Percentiles rank a stretch among this genome's conserved stretches.
phyloP scores from a whole-genome alignment of 768 basidiomycete species.

The Hygrocybe coccinea region DNA sequence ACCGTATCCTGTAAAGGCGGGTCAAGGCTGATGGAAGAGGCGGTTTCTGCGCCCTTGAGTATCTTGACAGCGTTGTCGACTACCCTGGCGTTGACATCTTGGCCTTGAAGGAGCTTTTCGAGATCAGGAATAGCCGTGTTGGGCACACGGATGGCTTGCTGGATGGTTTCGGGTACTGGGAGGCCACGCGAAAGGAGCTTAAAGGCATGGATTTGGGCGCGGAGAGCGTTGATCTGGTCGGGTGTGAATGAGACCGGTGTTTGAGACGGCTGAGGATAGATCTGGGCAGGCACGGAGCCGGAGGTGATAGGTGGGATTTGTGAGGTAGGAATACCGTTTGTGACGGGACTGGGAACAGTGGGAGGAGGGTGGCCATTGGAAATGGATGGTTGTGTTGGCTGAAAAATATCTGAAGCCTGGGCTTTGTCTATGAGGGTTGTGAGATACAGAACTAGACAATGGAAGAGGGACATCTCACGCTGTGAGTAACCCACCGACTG shows the following conservation, averaged over 20 bases:
- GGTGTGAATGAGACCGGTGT: slow-evolving; percentile 75
- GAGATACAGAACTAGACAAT: background rate
- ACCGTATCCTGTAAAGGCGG: slow-evolving; percentile 30
- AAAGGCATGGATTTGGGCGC: slow-evolving; percentile 79
- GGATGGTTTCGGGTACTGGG: slow-evolving; percentile 64
- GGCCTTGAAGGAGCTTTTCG: slow-evolving; percentile 58
- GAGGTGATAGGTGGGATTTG: slow-evolving; percentile 41
- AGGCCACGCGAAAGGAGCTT: slow-evolving; percentile 62
- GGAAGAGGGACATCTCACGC: slow-evolving; percentile 8
- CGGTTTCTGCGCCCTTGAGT: slow-evolving; percentile 43
- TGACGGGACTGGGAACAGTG: slow-evolving; percentile 21
- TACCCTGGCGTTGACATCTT: slow-evolving; percentile 57
- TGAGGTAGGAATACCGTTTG: slow-evolving; percentile 37
- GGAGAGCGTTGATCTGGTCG: slow-evolving; percentile 71
- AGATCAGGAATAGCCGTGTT: slow-evolving; percentile 58
- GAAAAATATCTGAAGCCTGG: slow-evolving; percentile 31
- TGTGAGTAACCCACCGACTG: slow-evolving; percentile 40
- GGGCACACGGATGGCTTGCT: slow-evolving; percentile 63
- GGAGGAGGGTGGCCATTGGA: slow-evolving; percentile 47
- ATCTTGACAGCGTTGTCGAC: slow-evolving; percentile 74
- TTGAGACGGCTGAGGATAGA: slow-evolving; percentile 51
- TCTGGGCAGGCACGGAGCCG: slow-evolving; percentile 45
- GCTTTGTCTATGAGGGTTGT: slow-evolving; percentile 22
- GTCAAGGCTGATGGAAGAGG: background rate
- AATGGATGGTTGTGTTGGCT: slow-evolving; percentile 30